phyloP scores from a whole-genome alignment of 2,329 filamentous ascomycete genomes.

The Penicillium thymicola region DNA sequence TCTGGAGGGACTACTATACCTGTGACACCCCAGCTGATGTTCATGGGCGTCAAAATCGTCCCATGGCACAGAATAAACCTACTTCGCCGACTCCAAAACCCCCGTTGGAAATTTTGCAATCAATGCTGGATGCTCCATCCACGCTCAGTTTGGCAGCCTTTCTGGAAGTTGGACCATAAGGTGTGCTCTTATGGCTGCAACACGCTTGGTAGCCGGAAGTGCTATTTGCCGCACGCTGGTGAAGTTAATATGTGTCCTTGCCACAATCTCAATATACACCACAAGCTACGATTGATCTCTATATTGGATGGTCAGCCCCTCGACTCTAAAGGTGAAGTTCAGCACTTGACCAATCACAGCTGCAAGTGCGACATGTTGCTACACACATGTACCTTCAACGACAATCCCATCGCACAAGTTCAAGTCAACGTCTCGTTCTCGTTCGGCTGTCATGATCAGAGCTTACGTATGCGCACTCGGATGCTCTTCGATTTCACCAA shows the following conservation, averaged over 20 bases:
- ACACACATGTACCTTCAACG: background rate
- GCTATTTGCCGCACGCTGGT: background rate
- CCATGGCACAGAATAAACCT: background rate
- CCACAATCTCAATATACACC: background rate
- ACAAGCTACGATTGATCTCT: background rate
- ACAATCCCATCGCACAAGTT: background rate
- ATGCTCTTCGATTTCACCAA: background rate
- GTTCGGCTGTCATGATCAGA: background rate
- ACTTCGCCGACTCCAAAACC: background rate
- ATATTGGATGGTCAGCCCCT: background rate
- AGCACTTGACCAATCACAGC: background rate
- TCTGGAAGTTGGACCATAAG: background rate
- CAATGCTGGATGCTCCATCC: background rate
- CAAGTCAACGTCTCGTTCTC: background rate
- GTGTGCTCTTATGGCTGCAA: background rate
- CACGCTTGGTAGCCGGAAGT: background rate
- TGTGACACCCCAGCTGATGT: background rate
- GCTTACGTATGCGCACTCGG: background rate
- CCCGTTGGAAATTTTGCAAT: background rate
- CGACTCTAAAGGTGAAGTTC: background rate
- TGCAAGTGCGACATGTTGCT: background rate
- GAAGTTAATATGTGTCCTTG: background rate
- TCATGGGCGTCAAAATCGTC: background rate
- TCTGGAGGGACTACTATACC: background rate
- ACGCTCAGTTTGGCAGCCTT: background rate